phyloP scores from a whole-genome alignment of 1,139 yeast genomes.

The Suhomyces bolitotheri region DNA sequence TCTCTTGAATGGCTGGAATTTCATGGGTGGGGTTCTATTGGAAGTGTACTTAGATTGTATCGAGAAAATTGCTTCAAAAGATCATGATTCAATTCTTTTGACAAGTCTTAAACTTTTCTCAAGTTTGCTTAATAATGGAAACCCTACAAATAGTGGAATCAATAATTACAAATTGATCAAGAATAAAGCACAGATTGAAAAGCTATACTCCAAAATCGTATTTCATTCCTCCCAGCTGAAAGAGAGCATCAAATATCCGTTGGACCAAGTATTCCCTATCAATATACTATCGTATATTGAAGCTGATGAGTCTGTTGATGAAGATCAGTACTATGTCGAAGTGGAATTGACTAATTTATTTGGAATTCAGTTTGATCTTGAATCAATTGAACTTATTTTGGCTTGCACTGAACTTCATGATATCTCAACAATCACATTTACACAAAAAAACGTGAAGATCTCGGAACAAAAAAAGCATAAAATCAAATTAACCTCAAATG shows the following conservation, averaged over 20 bases:
- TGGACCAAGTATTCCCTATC: slow-evolving; percentile 33
- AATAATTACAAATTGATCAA: slow-evolving; percentile 31
- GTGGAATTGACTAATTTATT: slow-evolving; percentile 28
- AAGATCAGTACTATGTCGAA: slow-evolving; percentile 27
- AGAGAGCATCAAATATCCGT: slow-evolving; percentile 26
- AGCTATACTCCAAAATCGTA: slow-evolving; percentile 25
- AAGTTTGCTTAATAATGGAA: slow-evolving; percentile 23
- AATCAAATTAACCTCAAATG: slow-evolving; percentile 24
- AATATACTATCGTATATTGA: slow-evolving; percentile 28
- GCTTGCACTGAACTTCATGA: not conserved
- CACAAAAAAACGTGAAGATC: slow-evolving; percentile 13
- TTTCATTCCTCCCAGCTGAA: slow-evolving; percentile 22
- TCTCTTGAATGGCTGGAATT: slow-evolving; percentile 69
- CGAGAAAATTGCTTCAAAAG: slow-evolving; percentile 36
- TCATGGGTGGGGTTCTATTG: slow-evolving; percentile 64
- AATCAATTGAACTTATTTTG: slow-evolving; percentile 23
- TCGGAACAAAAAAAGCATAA: slow-evolving; percentile 13
- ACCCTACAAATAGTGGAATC: slow-evolving; percentile 24
- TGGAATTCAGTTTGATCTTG: slow-evolving; percentile 27
- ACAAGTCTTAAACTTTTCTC: slow-evolving; percentile 40
- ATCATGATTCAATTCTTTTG: slow-evolving; percentile 23
- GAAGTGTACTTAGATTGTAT: slow-evolving; percentile 71
- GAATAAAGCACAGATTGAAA: slow-evolving; percentile 21
- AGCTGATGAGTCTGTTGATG: slow-evolving; percentile 20
- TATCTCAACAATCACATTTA: slow-evolving; percentile 13